A percentile compares a stretch with the other conserved stretches of the same genome.
Evolutionary conservation across 2,329 filamentous ascomycete genomes (phyloP).

Genomic region (Capronia coronata): DNA sequence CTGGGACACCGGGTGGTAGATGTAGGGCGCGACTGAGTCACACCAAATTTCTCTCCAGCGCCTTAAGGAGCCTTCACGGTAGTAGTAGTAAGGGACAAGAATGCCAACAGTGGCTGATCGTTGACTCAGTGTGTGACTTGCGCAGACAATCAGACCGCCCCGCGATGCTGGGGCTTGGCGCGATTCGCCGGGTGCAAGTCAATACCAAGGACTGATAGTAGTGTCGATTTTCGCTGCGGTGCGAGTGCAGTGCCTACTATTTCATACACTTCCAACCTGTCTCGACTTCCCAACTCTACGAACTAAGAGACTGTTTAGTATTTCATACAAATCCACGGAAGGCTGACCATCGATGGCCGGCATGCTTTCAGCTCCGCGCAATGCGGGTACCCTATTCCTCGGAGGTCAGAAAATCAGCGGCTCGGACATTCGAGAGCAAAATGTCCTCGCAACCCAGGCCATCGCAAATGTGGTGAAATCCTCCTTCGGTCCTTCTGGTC

Average conservation of each 20-base stretch:
- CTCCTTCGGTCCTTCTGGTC: conserved; percentile 91
- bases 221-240: neutral
- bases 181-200: neutral
- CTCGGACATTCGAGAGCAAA: conserved; percentile 93
- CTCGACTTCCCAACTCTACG: neutral
- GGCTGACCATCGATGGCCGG: conserved; percentile 62
- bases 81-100: neutral
- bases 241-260: neutral
- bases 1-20: neutral
- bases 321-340: neutral
- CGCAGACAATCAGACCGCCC: neutral
- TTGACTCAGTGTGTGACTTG: neutral
- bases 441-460: conserved; percentile 90
- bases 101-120: neutral
- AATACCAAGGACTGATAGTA: too few relatives aligned
- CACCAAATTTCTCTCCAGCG: neutral
- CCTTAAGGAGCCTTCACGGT: neutral
- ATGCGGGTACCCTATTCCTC: conserved; percentile 88
- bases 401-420: conserved; percentile 97
- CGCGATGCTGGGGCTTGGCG: neutral
- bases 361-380: conserved; percentile 91
- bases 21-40: neutral
- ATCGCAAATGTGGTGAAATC: conserved; percentile 99
- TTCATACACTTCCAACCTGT: neutral
- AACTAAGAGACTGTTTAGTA: neutral